Conservation (phyloP, 176 grass and related monocot genomes). For the Pontederia paniculata region DNA sequence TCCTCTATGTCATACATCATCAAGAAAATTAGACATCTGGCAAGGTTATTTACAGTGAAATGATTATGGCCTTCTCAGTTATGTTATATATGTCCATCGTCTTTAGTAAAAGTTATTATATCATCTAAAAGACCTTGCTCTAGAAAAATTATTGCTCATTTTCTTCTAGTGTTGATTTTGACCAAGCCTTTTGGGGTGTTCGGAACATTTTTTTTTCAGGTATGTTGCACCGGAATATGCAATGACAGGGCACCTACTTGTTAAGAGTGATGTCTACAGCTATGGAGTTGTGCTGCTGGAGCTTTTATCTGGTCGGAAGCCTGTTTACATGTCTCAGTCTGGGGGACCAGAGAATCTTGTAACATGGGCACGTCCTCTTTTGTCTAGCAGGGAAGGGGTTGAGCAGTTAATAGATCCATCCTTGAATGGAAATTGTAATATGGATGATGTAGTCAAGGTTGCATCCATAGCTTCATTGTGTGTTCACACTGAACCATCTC, state of each 20-base stretch:
- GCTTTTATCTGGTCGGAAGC: slow-evolving; percentile 20
- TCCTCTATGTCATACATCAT: too few species aligned
- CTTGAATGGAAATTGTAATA: background rate
- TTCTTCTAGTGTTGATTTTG: too few species aligned
- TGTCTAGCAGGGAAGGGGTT: slow-evolving; percentile 6
- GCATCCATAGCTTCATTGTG: slow-evolving; percentile 21
- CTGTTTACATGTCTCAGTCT: slow-evolving; percentile 9
- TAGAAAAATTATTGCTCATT: too few species aligned
- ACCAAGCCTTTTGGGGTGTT: too few species aligned
- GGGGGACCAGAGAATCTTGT: slow-evolving; percentile 18
- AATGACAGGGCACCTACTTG: slow-evolving; percentile 22
- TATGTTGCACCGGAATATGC: slow-evolving; percentile 26
- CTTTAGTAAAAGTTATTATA: too few species aligned
- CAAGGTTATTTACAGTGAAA: too few species aligned
- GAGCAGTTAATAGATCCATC: slow-evolving; percentile 8
- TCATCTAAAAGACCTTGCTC: too few species aligned
- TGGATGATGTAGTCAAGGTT: slow-evolving; percentile 11
- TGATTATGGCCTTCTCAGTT: too few species aligned
- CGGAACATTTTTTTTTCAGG: background rate
- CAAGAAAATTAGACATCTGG: too few species aligned
- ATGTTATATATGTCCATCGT: too few species aligned
- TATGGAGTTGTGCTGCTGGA: slow-evolving; percentile 22
- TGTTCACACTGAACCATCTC: slow-evolving; percentile 4
- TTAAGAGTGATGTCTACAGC: slow-evolving; percentile 27
- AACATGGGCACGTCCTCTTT: slow-evolving; percentile 22